Evolutionary conservation across 768 basidiomycete species (phyloP), one percentile per base, ranked within the genome.

Genomic region (Psilocybe sp.): DNA sequence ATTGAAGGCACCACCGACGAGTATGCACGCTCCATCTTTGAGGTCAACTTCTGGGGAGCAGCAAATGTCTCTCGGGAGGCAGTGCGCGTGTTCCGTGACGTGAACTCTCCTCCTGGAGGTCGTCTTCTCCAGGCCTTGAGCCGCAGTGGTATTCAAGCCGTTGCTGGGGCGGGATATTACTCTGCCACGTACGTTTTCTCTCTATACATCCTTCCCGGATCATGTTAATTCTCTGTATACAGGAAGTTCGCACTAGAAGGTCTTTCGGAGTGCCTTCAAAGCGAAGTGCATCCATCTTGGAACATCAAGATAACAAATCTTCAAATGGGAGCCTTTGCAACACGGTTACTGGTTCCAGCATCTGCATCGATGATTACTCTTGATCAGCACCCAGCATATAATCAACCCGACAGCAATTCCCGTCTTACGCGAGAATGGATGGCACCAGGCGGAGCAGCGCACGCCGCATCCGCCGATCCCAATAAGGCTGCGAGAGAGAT

Each of bases 21-120:
- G 15, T 19, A 23, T 10, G 41, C 41, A n/a, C 41, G 41, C 6
- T n/a, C n/a, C 19, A 20, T 43, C 5, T 43, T 43, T 28, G 41
- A 43, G n/a, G 41, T 43, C 18, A 43, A 43, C 41, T 43, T 43
- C 18, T 43, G 41, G 41, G 41, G 41, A 19, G 20, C 41, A 10
- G 23, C 19, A 14, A 43, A 43, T 31, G 41, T 43, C 23, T 19
- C 41, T 13, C 16, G 18, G 6, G 41, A 43, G 41, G 41, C 41
- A 10, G 19, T 43, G 15, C 41, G 19, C 41, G 41, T 43, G n/a
- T 43, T 43, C 41, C 41, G 41, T 31, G 41, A 43, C 20, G 41
- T 43, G 19, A 43, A 43, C 14, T n/a, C 14, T n/a, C 41, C 41
- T 14, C 15, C 8, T 20, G 41, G 41, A 4, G 41, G 41, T n/a